Percentiles rank a stretch among this genome's conserved stretches.
phyloP scores from a whole-genome alignment of 768 basidiomycete genomes.

The Podaxis pistillaris region DNA sequence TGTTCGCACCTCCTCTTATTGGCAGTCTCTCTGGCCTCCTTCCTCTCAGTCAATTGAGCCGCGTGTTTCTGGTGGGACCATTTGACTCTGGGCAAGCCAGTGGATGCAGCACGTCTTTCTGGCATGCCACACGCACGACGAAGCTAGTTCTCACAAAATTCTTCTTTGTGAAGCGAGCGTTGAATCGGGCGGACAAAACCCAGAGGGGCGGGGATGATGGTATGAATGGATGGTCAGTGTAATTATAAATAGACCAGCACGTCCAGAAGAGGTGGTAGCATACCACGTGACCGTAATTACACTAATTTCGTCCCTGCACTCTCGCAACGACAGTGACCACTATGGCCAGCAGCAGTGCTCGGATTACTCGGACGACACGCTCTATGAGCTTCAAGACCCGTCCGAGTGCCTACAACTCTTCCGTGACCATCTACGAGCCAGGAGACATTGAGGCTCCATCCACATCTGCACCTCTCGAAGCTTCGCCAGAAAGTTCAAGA shows the following conservation, averaged over 20 bases:
- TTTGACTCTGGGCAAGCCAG: background rate
- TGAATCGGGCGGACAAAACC: too few species aligned
- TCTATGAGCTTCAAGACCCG: constrained; percentile 11
- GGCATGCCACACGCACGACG: background rate
- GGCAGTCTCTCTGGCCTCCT: background rate
- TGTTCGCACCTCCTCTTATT: background rate
- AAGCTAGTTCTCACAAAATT: too few species aligned
- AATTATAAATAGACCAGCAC: background rate
- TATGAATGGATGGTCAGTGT: background rate
- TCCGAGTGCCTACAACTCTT: background rate
- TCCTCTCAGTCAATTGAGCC: background rate
- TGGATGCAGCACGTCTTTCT: background rate
- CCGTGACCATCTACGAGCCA: constrained; percentile 7
- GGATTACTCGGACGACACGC: constrained; percentile 7
- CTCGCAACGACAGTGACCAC: background rate
- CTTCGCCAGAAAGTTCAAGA: background rate
- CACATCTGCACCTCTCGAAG: background rate
- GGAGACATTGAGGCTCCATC: background rate
- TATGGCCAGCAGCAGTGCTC: background rate
- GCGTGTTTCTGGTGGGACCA: background rate
- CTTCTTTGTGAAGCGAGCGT: too few species aligned
- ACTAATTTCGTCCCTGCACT: too few species aligned
- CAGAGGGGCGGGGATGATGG: too few species aligned
- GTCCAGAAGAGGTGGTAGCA: background rate
- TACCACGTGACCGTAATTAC: background rate